Percentiles rank a stretch among this genome's conserved stretches.
Conservation (phyloP, 305 asterid species). For the Euphrasia arctica region DNA sequence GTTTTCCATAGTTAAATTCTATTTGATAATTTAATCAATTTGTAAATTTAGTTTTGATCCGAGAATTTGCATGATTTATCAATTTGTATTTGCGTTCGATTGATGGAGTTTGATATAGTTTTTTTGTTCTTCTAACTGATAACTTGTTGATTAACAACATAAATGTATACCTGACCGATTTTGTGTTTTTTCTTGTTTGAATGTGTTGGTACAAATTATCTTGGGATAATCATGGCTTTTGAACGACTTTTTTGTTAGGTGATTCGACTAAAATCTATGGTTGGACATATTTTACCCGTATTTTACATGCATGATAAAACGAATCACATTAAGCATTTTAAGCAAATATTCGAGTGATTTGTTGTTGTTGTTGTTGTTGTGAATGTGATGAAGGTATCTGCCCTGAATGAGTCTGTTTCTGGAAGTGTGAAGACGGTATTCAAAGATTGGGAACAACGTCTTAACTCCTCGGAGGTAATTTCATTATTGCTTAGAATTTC, state of each 20-base stretch:
- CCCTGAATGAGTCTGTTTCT: slow-evolving; percentile 81
- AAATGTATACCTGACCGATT: not conserved
- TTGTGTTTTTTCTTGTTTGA: not conserved
- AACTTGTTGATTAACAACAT: not conserved
- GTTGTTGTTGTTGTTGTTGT: slow-evolving; percentile 3
- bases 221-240: slow-evolving; percentile 3
- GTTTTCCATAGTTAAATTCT: not conserved
- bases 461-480: slow-evolving; percentile 69
- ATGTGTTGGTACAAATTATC: not conserved
- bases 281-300: not conserved
- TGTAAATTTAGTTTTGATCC: no score
- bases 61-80: no score
- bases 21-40: not conserved
- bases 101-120: no score
- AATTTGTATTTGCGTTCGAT: no score
- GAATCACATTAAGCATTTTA: slow-evolving; percentile 8
- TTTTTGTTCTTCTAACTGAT: not conserved
- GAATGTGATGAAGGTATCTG: slow-evolving; percentile 67
- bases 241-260: not conserved
- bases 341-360: slow-evolving; percentile 11
- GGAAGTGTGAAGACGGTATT: slow-evolving; percentile 92
- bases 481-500: slow-evolving; percentile 13
- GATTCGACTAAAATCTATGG: slow-evolving; percentile 18
- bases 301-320: not conserved
- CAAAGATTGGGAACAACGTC: slow-evolving; percentile 94